Evolutionary conservation across 805 yeast species (phyloP).

Genomic region (Sugiyamaella lignohabitans): DNA sequence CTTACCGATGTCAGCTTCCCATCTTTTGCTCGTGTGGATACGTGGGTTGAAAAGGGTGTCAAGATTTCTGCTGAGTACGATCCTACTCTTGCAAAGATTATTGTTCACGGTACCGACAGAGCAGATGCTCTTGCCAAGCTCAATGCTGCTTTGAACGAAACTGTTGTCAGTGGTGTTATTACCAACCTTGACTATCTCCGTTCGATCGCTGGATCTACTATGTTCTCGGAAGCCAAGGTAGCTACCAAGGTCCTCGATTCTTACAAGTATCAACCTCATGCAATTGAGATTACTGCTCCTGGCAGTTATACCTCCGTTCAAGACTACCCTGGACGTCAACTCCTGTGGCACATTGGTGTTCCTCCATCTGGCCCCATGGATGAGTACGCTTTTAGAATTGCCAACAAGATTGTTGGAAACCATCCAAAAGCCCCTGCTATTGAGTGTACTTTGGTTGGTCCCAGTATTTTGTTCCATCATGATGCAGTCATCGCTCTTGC

Average conservation of each 20-base stretch:
- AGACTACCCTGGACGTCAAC: slow-evolving; percentile 87
- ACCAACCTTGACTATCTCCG: slow-evolving; percentile 87
- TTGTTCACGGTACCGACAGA: slow-evolving; percentile 88
- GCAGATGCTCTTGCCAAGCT: slow-evolving; percentile 74
- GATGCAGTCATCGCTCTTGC: slow-evolving; percentile 73
- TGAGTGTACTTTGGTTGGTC: slow-evolving; percentile 85
- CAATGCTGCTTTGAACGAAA: slow-evolving; percentile 75
- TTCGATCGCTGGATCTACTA: slow-evolving; percentile 71
- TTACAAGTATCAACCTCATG: slow-evolving; percentile 70
- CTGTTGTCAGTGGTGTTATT: slow-evolving; percentile 80
- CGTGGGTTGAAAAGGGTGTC: slow-evolving; percentile 90
- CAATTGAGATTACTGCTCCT: slow-evolving; percentile 77
- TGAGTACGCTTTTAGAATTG: slow-evolving; percentile 78
- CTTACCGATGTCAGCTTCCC: slow-evolving; percentile 82
- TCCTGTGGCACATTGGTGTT: slow-evolving; percentile 87
- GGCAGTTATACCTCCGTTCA: slow-evolving; percentile 97
- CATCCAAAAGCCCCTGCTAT: slow-evolving; percentile 75
- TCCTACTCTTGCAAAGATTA: slow-evolving; percentile 93
- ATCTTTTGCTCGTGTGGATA: slow-evolving; percentile 84
- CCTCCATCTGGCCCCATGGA: slow-evolving; percentile 99
- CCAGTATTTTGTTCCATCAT: slow-evolving; percentile 76
- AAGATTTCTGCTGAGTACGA: slow-evolving; percentile 87
- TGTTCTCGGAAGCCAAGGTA: slow-evolving; percentile 80
- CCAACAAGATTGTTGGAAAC: slow-evolving; percentile 89
- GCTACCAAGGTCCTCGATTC: slow-evolving; percentile 84